Evolutionary conservation across 2,329 filamentous ascomycete genomes (phyloP).

Genomic region (Curvularia sp.): DNA sequence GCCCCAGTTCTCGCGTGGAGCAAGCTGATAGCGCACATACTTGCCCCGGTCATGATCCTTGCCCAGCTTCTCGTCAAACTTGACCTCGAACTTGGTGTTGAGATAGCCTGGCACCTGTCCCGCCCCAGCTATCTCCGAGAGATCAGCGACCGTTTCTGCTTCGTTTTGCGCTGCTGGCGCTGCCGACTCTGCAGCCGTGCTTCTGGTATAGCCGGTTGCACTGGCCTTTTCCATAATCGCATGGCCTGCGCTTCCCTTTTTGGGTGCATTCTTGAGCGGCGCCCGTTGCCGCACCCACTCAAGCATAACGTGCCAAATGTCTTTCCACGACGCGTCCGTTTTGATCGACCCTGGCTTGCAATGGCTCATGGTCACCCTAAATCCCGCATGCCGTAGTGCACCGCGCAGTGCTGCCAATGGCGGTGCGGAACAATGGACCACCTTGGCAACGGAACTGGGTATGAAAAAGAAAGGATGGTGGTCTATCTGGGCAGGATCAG

Average conservation of each 20-base stretch:
- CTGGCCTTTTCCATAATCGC: constrained; percentile 58
- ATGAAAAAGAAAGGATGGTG: constrained; percentile 86
- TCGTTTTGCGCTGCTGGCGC: constrained; percentile 3
- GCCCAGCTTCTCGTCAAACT: constrained; percentile 83
- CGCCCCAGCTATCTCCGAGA: constrained; percentile 5
- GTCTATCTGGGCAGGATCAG: constrained; percentile 61
- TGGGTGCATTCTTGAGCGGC: constrained; percentile 77
- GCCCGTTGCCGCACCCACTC: constrained; percentile 86
- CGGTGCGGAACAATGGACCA: constrained; percentile 80
- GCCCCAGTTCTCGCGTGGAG: constrained; percentile 93
- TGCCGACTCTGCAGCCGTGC: constrained; percentile 4
- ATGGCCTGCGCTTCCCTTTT: constrained; percentile 73
- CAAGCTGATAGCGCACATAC: constrained; percentile 85
- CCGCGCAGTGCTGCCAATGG: constrained; percentile 81
- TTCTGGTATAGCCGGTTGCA: constrained; percentile 26
- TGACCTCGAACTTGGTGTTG: constrained; percentile 62
- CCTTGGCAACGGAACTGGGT: constrained; percentile 75
- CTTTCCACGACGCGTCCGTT: constrained; percentile 88
- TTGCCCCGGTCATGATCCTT: constrained; percentile 70
- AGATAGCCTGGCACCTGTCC: constrained; percentile 34
- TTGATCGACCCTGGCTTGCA: constrained; percentile 89
- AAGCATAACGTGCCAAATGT: constrained; percentile 91
- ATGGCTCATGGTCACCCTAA: constrained; percentile 83
- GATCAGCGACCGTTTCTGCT: constrained; percentile 8
- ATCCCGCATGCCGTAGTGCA: constrained; percentile 81